Evolutionary conservation across 1,139 yeast genomes (phyloP), one percentile per base, ranked within the genome.

Genomic region (Trichomonascaceae sp.): DNA sequence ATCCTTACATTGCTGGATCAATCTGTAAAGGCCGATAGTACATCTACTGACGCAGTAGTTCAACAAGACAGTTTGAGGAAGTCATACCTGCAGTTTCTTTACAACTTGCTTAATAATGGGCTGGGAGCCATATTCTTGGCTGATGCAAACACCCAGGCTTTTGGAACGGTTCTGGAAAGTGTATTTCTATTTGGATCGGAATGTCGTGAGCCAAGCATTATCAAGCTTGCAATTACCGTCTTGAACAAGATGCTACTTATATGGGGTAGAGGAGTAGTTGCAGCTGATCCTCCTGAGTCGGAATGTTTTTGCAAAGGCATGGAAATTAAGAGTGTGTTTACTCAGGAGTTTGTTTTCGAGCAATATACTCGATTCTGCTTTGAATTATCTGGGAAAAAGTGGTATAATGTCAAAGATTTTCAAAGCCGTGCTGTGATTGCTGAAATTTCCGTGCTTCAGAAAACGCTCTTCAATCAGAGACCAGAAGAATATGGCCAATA

Each of bases 331-430:
- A 91, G 95, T 1, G 79, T 87, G 53, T 86, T 49, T 18, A 50
- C 59, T 32, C 61, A 84, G 53, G 82, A 79, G 54, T 84, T 80
- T 65, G 77, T 91, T 56, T 80, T 87, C 70, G 82, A 83, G 52
- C 85, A 84, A 60, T 77, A 82, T 43, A 79, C 90, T 8, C 81
- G 85, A 53, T 71, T 88, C 54, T 78, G 84, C 49, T 87, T 90
- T 73, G 95, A 88, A 66, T 74, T 90, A 52, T 90, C 96, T 10
- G 84, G 88, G 64, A 84, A 85, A 62, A 81, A 84, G 49, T 78
- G 79, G 39, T 83, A 84, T 61, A 81, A 85, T 63, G 73, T 84
- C 52, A 80, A 82, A 60, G 96, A 90, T 66, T 95, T 96, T 2
- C 91, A 87, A 65, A 81, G 80, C 62, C 79, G 95, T 63, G 75